These are phyloP conservation scores for Populus nigra DNA, from an alignment of 345 rosid species.

Conservation along the genomic window DNA sequence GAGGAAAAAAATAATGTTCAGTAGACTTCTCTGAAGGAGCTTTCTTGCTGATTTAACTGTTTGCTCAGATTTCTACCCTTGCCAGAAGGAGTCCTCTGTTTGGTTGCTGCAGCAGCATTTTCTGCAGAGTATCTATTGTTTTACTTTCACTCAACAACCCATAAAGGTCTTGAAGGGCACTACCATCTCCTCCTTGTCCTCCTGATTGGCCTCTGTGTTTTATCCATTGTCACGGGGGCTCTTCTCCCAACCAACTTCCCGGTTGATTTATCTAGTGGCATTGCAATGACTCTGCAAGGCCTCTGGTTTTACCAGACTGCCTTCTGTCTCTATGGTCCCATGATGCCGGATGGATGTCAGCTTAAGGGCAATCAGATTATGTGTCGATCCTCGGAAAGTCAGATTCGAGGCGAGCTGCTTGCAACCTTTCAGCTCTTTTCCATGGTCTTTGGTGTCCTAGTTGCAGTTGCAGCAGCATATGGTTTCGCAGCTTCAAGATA, in stretches of 20 bases:
- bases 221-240: conserved; percentile 66
- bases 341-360: conserved; percentile 82
- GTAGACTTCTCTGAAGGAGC: neutral
- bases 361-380: conserved; percentile 42
- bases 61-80: conserved; percentile 55
- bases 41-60: neutral
- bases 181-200: conserved; percentile 90
- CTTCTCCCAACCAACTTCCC: conserved; percentile 78
- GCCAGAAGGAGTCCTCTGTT: conserved; percentile 73
- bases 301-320: conserved; percentile 99
- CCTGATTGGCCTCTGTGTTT: conserved; percentile 64
- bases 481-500: conserved; percentile 58
- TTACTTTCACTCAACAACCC: conserved; percentile 92
- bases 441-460: conserved; percentile 60
- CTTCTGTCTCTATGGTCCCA: conserved; percentile 87
- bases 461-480: conserved; percentile 54
- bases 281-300: conserved; percentile 87
- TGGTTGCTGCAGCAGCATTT: conserved; percentile 78
- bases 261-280: conserved; percentile 63
- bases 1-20: neutral
- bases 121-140: conserved; percentile 76
- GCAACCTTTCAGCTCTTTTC: conserved; percentile 83
- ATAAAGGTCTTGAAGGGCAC: conserved; percentile 93
- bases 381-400: conserved; percentile 51
- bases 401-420: conserved; percentile 72